These are phyloP conservation scores for Trametes polyzona DNA, from an alignment of 1,284 basidiomycete genomes.

Conservation along the genomic window DNA sequence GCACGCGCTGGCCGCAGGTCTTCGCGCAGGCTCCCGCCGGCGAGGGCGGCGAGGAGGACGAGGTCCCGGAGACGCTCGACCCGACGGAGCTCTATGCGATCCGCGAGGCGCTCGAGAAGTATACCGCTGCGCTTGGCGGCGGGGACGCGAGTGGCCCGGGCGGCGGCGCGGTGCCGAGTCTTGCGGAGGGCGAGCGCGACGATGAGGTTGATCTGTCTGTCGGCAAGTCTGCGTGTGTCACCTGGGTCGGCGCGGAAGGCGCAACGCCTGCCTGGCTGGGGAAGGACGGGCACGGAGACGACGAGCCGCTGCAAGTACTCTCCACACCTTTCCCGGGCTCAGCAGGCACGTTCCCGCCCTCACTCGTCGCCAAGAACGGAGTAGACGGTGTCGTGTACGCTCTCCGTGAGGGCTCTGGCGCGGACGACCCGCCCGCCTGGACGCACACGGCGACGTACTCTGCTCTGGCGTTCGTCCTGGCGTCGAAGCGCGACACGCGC, in stretches of 20 bases:
- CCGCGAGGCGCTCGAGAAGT: slow-evolving; percentile 84
- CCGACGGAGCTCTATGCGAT: slow-evolving; percentile 81
- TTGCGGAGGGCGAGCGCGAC: slow-evolving; percentile 83
- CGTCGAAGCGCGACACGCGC: slow-evolving; percentile 88
- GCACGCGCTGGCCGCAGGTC: slow-evolving; percentile 84
- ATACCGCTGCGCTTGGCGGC: slow-evolving; percentile 63
- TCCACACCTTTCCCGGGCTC: slow-evolving; percentile 64
- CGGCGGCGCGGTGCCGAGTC: slow-evolving; percentile 70
- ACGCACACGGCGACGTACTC: slow-evolving; percentile 80
- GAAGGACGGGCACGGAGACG: slow-evolving; percentile 44
- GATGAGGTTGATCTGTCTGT: slow-evolving; percentile 78
- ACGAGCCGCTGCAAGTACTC: slow-evolving; percentile 55
- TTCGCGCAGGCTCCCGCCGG: slow-evolving; percentile 48
- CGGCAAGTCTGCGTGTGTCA: slow-evolving; percentile 61
- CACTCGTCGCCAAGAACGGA: slow-evolving; percentile 76
- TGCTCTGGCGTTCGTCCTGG: slow-evolving; percentile 91
- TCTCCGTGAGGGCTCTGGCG: slow-evolving; percentile 38
- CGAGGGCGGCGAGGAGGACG: slow-evolving; percentile 50
- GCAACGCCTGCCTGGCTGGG: too few species aligned
- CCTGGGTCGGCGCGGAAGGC: slow-evolving; percentile 66
- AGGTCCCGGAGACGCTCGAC: slow-evolving; percentile 90
- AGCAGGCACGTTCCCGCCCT: slow-evolving; percentile 32
- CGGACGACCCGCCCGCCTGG: slow-evolving; percentile 55
- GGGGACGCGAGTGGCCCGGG: slow-evolving; percentile 63
- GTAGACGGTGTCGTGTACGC: slow-evolving; percentile 83